Percentiles rank a stretch among this genome's conserved stretches.
Conservation (phyloP, 2,329 filamentous ascomycete genomes). For the Aspergillus sp. region DNA sequence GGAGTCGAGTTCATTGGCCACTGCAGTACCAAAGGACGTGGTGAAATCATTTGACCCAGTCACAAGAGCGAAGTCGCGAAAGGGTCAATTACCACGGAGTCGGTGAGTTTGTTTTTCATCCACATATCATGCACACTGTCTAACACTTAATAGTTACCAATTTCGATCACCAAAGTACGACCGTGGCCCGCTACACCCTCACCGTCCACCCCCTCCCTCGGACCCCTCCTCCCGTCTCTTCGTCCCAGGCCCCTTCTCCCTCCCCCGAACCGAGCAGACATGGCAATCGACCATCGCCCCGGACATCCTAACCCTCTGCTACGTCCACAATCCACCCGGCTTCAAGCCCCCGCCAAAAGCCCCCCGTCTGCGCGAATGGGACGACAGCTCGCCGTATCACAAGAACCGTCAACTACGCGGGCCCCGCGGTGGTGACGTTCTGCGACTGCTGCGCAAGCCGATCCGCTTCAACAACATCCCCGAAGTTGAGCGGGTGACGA, state of each 20-base stretch:
- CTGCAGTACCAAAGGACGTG: constrained; percentile 32
- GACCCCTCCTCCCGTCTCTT: constrained; percentile 85
- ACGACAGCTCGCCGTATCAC: constrained; percentile 87
- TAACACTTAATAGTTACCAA: constrained; percentile 67
- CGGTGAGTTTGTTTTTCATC: constrained; percentile 38
- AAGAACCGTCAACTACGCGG: constrained; percentile 80
- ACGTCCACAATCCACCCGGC: constrained; percentile 77
- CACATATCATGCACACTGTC: background rate
- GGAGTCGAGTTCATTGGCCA: constrained; percentile 43
- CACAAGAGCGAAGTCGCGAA: constrained; percentile 40
- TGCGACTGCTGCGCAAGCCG: constrained; percentile 47
- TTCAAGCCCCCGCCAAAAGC: constrained; percentile 52
- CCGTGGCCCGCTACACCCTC: constrained; percentile 84
- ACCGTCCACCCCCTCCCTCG: constrained; percentile 79
- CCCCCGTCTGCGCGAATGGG: constrained; percentile 75
- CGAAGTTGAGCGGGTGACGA: constrained; percentile 68
- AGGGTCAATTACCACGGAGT: constrained; percentile 43
- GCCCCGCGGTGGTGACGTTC: constrained; percentile 66
- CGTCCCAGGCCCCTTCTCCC: constrained; percentile 81
- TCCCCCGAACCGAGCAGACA: constrained; percentile 81
- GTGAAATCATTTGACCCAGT: constrained; percentile 47
- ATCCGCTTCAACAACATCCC: constrained; percentile 79
- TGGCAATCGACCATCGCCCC: constrained; percentile 79
- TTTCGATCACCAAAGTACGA: constrained; percentile 92
- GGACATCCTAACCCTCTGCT: constrained; percentile 82